Base-by-base conservation (phyloP, 768 basidiomycete species). In the Chiua virens region DNA sequence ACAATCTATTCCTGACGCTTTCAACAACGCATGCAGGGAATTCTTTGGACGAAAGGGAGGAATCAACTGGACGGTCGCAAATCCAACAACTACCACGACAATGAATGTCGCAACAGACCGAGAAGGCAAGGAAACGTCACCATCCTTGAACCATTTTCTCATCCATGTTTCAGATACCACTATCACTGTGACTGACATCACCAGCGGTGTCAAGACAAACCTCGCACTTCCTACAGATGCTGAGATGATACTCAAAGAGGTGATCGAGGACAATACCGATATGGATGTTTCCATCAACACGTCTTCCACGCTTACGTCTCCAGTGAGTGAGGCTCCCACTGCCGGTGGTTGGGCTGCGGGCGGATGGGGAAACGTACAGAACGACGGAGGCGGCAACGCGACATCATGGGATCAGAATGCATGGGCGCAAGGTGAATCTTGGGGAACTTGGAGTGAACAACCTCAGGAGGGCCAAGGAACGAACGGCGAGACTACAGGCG, bases 41-140 rank as follows among this genome's bases (percentile, higher is more conserved):
- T 73, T 75, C 34, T 87, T 79, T 69, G 85, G 79, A 15, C 62
- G 61, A 28, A 75, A 75, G 53, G 69, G 74, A 4, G 73, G 76
- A 9, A 69, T 72, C 0, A 77, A 74, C 42, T 69, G 68, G 56
- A 44, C 57, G 3, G 14, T 55, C n/a, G 47, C 50, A 17, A 54
- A 48, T 35, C 50, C 50, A 34, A 46, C 47, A 21, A 42, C 51
- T 35, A 47, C 27, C 9, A 14, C 49, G 7, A 30, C 30, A 5
- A 30, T 11, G 13, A 30, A 30, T 7, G 13, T 14, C 30, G 30
- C 30, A 14, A 35, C 44, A 11, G 49, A 56, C 25, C 27, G 53
- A 36, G 47, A 54, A 52, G 59, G 59, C 22, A 30, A 7, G 47
- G 21, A 23, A 39, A 34, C n/a, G 8, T 7, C 10, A 2, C n/a